A percentile compares a stretch with the other conserved stretches of the same genome.
phyloP scores from a whole-genome alignment of 352 stramenopile species.

The Globisporangium canariense region DNA sequence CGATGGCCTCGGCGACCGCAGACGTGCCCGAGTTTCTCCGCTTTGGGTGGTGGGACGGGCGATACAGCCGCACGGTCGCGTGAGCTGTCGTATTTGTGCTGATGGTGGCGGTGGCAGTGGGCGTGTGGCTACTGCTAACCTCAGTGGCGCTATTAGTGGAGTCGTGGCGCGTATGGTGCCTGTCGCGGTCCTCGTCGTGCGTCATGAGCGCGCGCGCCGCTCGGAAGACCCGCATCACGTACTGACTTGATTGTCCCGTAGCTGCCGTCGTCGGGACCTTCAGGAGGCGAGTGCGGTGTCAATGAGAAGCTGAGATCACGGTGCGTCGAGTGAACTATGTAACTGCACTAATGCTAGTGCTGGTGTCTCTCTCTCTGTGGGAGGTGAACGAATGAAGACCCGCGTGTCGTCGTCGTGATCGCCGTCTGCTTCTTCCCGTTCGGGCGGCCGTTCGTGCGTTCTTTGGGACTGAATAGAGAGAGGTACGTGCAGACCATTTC shows the following conservation, averaged over 20 bases:
- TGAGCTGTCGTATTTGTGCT: not conserved
- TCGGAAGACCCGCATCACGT: slow-evolving; percentile 6
- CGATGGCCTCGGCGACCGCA: slow-evolving; percentile 20
- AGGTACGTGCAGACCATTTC: too few species aligned
- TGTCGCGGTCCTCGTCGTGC: not conserved
- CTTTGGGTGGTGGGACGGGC: slow-evolving; percentile 2
- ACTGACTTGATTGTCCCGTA: not conserved
- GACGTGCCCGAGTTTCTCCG: not conserved
- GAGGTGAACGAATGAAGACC: not conserved
- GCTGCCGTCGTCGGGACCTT: not conserved
- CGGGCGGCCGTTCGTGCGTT: not conserved
- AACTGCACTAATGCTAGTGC: not conserved
- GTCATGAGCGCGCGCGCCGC: not conserved
- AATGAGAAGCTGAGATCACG: not conserved
- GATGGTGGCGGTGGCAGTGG: too few species aligned
- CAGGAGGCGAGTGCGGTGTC: not conserved
- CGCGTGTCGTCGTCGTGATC: not conserved
- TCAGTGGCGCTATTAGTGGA: not conserved
- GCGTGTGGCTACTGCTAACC: too few species aligned
- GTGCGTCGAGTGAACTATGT: not conserved
- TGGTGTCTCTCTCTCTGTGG: not conserved
- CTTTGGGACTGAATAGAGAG: slow-evolving; percentile 1
- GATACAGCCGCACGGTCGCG: not conserved
- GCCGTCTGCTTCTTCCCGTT: not conserved
- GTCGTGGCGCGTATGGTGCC: not conserved